Evolutionary conservation across 306 rosid genomes (phyloP), one percentile per base, ranked within the genome.

Genomic region (Styphnolobium japonicum): DNA sequence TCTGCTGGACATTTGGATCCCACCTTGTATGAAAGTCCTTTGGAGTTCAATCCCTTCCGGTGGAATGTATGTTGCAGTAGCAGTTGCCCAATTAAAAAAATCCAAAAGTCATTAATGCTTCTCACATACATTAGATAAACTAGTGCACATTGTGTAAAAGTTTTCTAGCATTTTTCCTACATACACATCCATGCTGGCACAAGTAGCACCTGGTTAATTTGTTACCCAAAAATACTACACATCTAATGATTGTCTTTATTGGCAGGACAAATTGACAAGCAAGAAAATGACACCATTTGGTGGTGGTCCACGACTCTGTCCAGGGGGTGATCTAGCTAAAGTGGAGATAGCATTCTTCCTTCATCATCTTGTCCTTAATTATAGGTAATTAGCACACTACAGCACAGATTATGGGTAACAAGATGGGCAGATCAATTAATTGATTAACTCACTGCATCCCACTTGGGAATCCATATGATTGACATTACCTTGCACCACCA

Each of bases 221-320:
- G 52, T 36, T 66, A 21, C 46, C 43, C 67, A 18, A 51, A 12
- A 29, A 46, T 10, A 19, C n/a, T 7, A 21, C 25, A 73, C 53
- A 43, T 60, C 3, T 7, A 60, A 48, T 74, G 23, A 48, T 74
- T 84, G 85, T 40, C 75, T 37, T 18, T 72, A 51, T 62, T 84
- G 10, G 71, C 74, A 89, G 91, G 91, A 84, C 21, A 86, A 90
- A 67, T 80, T 86, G 40, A 80, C 85, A 76, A 76, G 73, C 71
- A 88, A 85, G 75, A 89, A 90, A 78, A 87, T 83, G 71, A 80
- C 92, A 36, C 85, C 91, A 5, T 91, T 93, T 80, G 93, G 97
- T 52, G 97, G 97, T 76, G 98, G 98, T 33, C 89, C 90, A 83
- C 76, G 93, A 74, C 85, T 93, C 1, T 93, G 98, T 88, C 98